Conservation (phyloP, 192 early-diverging fungal genomes). For the Jimgerdemannia flammicorona region DNA sequence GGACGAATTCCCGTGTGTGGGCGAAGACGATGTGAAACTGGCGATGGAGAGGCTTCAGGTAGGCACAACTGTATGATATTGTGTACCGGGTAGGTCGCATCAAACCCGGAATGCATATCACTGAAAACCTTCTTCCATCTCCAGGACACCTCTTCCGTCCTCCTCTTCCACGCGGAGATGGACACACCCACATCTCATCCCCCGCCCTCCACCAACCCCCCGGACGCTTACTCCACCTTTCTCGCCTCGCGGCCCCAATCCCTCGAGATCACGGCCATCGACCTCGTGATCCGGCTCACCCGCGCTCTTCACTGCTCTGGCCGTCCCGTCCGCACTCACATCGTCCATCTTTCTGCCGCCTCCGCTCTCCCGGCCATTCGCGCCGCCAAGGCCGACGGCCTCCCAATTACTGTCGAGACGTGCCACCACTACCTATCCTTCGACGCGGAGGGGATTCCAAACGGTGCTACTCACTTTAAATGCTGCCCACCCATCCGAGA, state of each 20-base stretch:
- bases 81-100: neutral
- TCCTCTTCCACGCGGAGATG: conserved; percentile 84
- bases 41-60: conserved; percentile 54
- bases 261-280: conserved; percentile 72
- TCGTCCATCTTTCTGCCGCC: conserved; percentile 80
- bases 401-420: conserved; percentile 75
- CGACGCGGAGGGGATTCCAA: conserved; percentile 60
- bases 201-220: conserved; percentile 40
- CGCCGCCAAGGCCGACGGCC: conserved; percentile 62
- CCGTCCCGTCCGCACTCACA: conserved; percentile 68
- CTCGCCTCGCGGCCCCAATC: conserved; percentile 64
- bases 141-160: conserved; percentile 32
- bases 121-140: conserved; percentile 10
- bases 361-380: conserved; percentile 70
- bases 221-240: conserved; percentile 59
- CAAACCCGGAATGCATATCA: conserved; percentile 6
- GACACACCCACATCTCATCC: conserved; percentile 15
- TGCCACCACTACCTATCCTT: conserved; percentile 81
- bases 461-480: conserved; percentile 75
- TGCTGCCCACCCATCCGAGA: conserved; percentile 83
- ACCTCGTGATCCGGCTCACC: conserved; percentile 64
- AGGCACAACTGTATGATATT: conserved; percentile 34
- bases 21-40: conserved; percentile 57
- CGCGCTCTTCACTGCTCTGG: conserved; percentile 49
- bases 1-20: conserved; percentile 79